Evolutionary conservation across 306 rosid genomes (phyloP), one percentile per base, ranked within the genome.

Genomic region (Cicer yamashitae): DNA sequence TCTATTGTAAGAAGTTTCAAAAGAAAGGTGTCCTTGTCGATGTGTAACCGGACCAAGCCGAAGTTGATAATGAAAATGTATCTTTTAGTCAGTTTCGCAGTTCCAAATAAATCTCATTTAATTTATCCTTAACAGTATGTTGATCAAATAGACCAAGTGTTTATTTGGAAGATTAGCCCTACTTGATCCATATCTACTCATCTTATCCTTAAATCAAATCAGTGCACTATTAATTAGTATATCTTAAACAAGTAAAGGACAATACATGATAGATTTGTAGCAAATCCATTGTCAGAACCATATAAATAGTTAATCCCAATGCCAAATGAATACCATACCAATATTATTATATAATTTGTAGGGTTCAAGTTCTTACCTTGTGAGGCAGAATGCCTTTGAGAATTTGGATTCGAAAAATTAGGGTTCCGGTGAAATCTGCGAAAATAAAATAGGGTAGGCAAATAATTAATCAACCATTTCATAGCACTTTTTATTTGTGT

Each of bases 131-230:
- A 53, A 39, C 40, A 60, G 18, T 18, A 46, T 20, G 60, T 48
- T 39, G 38, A 78, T 65, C 50, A 72, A 54, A 34, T 40, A 66
- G 75, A 48, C 51, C 58, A 79, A 71, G 72, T 22, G 76, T 18
- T 63, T 39, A 71, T 80, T 58, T 76, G 73, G 59, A 71, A 17
- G 60, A 50, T 76, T 76, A n/a, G 70, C 57, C 12, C 67, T n/a
- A 11, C 68, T 34, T 41, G 6, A 38, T 66, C 59, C 75, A 71
- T 47, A 59, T 71, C 12, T 13, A 45, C 17, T 51, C 1, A 84
- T 59, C 79, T 80, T 84, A 72, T 80, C 82, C 77, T 76, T 77
- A 67, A 51, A 37, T 72, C 60, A 61, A 66, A 66, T 67, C 77
- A 51, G 8, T 47, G 67, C 47, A 9, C 41, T 41, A 9, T 38